phyloP scores from a whole-genome alignment of 2,329 filamentous ascomycete genomes.

The Grosmannia huntii region DNA sequence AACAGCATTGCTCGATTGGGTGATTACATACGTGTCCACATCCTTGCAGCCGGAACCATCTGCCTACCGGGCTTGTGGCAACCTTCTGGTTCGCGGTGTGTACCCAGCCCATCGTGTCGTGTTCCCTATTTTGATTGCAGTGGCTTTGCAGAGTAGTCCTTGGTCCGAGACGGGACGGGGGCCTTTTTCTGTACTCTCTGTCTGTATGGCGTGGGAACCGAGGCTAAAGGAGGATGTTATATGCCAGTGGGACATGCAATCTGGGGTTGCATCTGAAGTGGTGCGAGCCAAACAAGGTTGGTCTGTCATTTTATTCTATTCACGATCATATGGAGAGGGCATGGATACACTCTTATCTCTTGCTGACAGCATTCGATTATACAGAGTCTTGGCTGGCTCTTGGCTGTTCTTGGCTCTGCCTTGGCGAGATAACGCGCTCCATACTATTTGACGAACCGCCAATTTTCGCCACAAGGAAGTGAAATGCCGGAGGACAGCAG shows the following conservation, averaged over 20 bases:
- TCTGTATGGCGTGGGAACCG: not conserved
- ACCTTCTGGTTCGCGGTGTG: slow-evolving; percentile 40
- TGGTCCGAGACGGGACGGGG: not conserved
- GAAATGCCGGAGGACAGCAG: not conserved
- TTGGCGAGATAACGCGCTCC: not conserved
- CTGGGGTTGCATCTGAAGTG: not conserved
- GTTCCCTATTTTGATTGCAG: not conserved
- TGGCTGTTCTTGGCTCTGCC: not conserved
- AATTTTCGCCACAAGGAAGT: not conserved
- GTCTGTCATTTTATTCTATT: too few relatives aligned
- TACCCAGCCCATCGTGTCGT: slow-evolving; percentile 31
- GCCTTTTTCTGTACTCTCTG: not conserved
- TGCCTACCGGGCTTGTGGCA: slow-evolving; percentile 52
- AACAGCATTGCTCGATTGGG: not conserved
- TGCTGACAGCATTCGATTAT: not conserved
- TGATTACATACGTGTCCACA: slow-evolving; percentile 59
- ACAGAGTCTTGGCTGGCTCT: not conserved
- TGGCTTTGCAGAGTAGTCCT: not conserved
- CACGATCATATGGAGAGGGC: not conserved
- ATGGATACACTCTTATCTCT: not conserved
- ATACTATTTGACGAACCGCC: not conserved
- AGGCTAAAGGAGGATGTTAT: not conserved
- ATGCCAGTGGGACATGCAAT: not conserved
- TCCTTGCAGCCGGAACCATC: slow-evolving; percentile 69
- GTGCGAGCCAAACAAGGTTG: not conserved